Base-by-base conservation (phyloP, 1,284 basidiomycete genomes). In the Puccinia hordei region DNA sequence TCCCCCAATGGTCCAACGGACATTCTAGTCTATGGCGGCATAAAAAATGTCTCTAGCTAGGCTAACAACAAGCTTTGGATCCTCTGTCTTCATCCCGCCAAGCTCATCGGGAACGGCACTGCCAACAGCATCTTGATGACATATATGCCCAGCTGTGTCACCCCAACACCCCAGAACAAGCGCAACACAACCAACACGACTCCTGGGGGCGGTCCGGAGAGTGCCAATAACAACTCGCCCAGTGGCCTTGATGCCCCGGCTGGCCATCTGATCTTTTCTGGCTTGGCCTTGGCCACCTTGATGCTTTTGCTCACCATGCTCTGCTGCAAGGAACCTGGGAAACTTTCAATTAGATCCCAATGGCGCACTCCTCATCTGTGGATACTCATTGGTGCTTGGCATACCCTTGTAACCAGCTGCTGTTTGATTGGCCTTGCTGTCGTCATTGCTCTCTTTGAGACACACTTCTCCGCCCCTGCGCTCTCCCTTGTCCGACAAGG, bases 11-110 rank as follows among this genome's bases (percentile, higher is more conserved):
- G 74, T 77, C 74, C 51, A 46, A 88, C 91, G 35, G 92, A 93
- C 84, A 91, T 89, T n/a, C 88, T 93, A 68, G 89, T 93, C 15
- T 93, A 92, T 83, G 92, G 92, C 65, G 92, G 92, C 35, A 88
- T 89, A 82, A 91, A 92, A 84, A 86, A 87, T 49, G 84, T 86
- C 24, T 82, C 82, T 74, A 92, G 92, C 24, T 88, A 87, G 57
- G 90, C 91, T 83, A 87, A 92, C 3, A 88, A 89, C 61, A 92
- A 93, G 73, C 84, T 93, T 12, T 93, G 92, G 92, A 84, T 93
- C 22, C 87, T 93, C 81, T 87, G 92, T 73, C 89, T 91, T 1
- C 92, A 92, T 84, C 87, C 88, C 80, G 91, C 87, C 10, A 85
- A 88, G 44, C 83, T 92, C 63, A 88, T 88, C 1, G 74, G 74